These are phyloP conservation scores for Ascochyta fabae DNA, from an alignment of 2,329 filamentous ascomycete genomes.

Conservation along the genomic window DNA sequence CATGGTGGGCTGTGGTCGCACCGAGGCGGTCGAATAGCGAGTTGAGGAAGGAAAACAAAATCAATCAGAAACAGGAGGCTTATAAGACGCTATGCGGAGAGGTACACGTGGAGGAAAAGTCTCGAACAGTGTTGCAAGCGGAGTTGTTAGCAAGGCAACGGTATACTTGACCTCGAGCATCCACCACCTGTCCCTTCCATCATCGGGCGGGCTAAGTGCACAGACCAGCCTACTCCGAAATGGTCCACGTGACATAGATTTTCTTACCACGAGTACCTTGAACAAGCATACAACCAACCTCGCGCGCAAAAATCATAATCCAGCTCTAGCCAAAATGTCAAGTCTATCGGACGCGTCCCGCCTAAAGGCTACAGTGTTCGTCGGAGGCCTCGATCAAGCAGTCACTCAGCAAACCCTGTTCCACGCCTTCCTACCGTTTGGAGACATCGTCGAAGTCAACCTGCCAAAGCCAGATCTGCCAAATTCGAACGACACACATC, in stretches of 20 bases:
- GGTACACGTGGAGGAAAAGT: conserved; percentile 28
- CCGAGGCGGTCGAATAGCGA: conserved; percentile 35
- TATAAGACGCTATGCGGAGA: conserved; percentile 19
- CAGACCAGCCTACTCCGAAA: conserved; percentile 41
- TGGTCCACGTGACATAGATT: conserved; percentile 36
- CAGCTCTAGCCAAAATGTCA: conserved; percentile 20
- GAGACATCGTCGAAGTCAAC: conserved; percentile 90
- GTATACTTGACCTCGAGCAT: conserved; percentile 39
- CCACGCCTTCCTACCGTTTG: conserved; percentile 95
- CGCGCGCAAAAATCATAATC: background rate
- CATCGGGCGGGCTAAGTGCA: conserved; percentile 23
- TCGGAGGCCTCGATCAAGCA: conserved; percentile 82
- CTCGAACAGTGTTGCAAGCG: conserved; percentile 24
- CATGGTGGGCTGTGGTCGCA: conserved; percentile 65
- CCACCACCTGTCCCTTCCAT: conserved; percentile 46
- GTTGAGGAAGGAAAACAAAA: conserved; percentile 27
- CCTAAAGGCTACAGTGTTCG: conserved; percentile 90
- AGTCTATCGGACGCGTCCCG: conserved; percentile 82
- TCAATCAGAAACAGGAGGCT: conserved; percentile 17
- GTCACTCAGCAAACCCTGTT: conserved; percentile 79
- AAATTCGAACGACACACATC: conserved; percentile 78
- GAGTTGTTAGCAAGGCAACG: conserved; percentile 32
- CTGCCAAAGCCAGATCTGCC: conserved; percentile 86
- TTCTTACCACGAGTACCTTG: conserved; percentile 8
- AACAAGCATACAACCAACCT: conserved; percentile 13